Base-by-base conservation (phyloP, 352 stramenopile genomes). In the Phytophthora rubi region DNA sequence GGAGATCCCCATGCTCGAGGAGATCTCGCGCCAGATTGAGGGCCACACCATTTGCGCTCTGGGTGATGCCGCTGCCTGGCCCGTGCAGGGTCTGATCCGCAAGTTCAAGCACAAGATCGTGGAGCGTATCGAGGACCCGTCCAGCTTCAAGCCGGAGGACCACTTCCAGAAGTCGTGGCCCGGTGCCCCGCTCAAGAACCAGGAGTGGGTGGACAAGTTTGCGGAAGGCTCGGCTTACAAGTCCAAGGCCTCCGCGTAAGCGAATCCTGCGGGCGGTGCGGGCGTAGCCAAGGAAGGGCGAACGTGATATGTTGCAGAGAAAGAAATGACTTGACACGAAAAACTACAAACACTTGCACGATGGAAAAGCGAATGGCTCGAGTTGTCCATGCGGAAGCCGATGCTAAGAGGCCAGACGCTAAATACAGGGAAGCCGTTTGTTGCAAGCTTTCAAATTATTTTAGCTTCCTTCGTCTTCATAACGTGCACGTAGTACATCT, bases 21-120 rank as follows among this genome's bases (percentile, higher is more conserved):
- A 99, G 74, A 99, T 99, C 70, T 98, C 97, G 60, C 90, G 97
- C 67, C 96, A 99, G 80, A 99, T 99, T 65, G 98, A 99, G 82
- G 97, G 98, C 58, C 98, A 99, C 85, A 99, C 98, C 32, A 99
- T 99, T 81, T 99, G 98, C 83, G 98, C 98, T 30, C 79, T 99
- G 12, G 98, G 98, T 61, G 98, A 99, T 77, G 98, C 98, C 26
- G 98, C 98, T 21, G 98, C 98, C 23, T 99, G 98, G 98, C 98
- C 98, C n/a, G 96, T 99, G 44, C 97, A 99, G 83, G 98, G 98
- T 70, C 82, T 99, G 56, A 98, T 99, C 71, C 86, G 97, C 72
- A 98, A 99, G 81, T 99, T 99, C 82, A 98, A 99, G 82, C 94
- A 99, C 81, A 98, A 99, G 79, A 91, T 99, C 64, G 96, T 99